These are phyloP conservation scores for Plasmopara halstedii DNA, from an alignment of 352 stramenopile genomes.

Conservation along the genomic window DNA sequence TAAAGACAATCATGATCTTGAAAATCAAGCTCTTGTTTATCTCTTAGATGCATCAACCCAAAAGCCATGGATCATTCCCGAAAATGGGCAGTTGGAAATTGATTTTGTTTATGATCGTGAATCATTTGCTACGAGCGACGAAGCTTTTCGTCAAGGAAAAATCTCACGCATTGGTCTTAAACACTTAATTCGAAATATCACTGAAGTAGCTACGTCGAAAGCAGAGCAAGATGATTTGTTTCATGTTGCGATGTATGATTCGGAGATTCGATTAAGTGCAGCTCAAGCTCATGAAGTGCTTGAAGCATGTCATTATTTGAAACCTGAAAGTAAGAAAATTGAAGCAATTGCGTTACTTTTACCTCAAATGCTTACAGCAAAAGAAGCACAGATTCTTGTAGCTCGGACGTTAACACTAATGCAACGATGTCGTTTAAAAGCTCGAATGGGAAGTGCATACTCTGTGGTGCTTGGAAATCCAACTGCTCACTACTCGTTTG, in stretches of 20 bases:
- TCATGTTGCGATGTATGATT: constrained; percentile 65
- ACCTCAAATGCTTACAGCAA: constrained; percentile 77
- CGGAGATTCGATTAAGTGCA: constrained; percentile 72
- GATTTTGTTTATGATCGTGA: constrained; percentile 79
- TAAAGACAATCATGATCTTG: too few species aligned
- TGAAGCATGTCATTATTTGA: constrained; percentile 61
- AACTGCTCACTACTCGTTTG: constrained; percentile 74
- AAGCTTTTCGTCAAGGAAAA: constrained; percentile 43
- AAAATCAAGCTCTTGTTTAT: constrained; percentile 18
- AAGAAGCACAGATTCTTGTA: constrained; percentile 68
- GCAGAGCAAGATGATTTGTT: constrained; percentile 74
- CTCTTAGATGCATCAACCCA: constrained; percentile 51
- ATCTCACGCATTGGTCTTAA: constrained; percentile 62
- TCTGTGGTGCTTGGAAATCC: constrained; percentile 78
- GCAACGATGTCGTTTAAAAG: constrained; percentile 71
- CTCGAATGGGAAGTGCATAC: constrained; percentile 76
- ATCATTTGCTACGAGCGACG: constrained; percentile 46
- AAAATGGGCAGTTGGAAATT: constrained; percentile 54
- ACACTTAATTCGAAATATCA: constrained; percentile 70
- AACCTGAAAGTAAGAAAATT: constrained; percentile 43
- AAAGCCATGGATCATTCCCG: constrained; percentile 55
- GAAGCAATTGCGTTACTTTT: constrained; percentile 65
- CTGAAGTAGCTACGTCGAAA: constrained; percentile 35
- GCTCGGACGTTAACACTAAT: constrained; percentile 54
- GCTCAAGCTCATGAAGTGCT: constrained; percentile 75